A percentile compares a stretch with the other conserved stretches of the same genome.
Conservation (phyloP, 202 grass and related monocot species). For the Zoysia matrella region DNA sequence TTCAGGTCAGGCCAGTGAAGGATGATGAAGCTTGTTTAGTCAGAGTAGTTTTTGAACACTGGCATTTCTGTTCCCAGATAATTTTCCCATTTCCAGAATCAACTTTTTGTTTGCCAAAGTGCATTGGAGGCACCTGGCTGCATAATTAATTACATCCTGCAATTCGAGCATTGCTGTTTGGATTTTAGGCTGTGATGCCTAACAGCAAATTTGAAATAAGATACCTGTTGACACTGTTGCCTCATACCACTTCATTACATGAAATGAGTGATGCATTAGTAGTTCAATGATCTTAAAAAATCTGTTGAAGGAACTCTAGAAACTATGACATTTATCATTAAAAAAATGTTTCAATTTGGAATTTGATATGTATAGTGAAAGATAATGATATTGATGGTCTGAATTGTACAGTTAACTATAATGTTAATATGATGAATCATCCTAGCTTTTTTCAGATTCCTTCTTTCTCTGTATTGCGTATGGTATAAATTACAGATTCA, state of each 20-base stretch:
- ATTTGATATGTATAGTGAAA: neutral
- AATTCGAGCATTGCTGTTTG: constrained; percentile 5
- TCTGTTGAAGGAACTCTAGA: neutral
- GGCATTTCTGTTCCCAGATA: constrained; percentile 14
- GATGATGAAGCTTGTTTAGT: constrained; percentile 1
- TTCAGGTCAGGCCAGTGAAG: neutral
- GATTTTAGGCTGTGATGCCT: constrained; percentile 16
- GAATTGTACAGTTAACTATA: neutral
- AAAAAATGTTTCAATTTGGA: neutral
- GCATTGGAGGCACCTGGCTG: neutral
- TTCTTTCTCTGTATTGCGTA: neutral
- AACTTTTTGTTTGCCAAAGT: neutral
- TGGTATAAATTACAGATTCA: constrained; percentile 3
- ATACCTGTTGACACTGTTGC: neutral
- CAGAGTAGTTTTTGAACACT: constrained; percentile 12
- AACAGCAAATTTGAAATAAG: neutral
- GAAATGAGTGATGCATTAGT: neutral
- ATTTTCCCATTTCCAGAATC: neutral
- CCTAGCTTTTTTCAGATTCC: neutral
- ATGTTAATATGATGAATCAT: neutral
- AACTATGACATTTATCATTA: neutral
- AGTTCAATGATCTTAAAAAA: constrained; percentile 16
- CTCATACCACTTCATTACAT: neutral
- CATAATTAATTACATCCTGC: neutral
- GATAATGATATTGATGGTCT: neutral